A percentile compares a stretch with the other conserved stretches of the same genome.
Conservation (phyloP, 1,284 basidiomycete genomes). For the Fomes fomentarius region DNA sequence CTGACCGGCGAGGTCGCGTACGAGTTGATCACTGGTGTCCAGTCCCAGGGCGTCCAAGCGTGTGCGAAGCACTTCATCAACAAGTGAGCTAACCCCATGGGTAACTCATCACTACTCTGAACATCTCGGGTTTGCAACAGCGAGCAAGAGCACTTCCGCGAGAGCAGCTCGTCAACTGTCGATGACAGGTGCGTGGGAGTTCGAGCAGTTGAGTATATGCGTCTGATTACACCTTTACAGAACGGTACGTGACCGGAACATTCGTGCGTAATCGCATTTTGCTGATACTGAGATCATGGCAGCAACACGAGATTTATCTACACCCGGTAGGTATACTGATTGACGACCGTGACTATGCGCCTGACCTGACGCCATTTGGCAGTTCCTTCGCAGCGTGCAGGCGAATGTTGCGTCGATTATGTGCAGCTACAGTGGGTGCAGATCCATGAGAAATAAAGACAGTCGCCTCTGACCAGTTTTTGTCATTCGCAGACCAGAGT, state of each 20-base stretch:
- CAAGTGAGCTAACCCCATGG: constrained; percentile 35
- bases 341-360: neutral
- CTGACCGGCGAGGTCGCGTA: constrained; percentile 66
- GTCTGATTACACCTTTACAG: neutral
- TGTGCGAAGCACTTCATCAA: constrained; percentile 68
- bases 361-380: neutral
- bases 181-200: constrained; percentile 57
- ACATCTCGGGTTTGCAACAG: constrained; percentile 17
- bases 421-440: constrained; percentile 64
- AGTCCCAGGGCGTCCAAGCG: constrained; percentile 65
- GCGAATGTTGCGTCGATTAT: constrained; percentile 72
- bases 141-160: constrained; percentile 62
- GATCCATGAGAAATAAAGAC: neutral
- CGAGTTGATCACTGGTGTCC: constrained; percentile 61
- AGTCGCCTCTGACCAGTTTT: neutral
- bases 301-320: constrained; percentile 60
- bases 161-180: constrained; percentile 57
- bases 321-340: constrained; percentile 39
- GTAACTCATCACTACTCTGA: neutral
- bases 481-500: constrained; percentile 44
- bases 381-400: constrained; percentile 67
- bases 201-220: neutral
- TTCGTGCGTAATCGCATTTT: neutral
- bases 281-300: constrained; percentile 21
- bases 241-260: constrained; percentile 9